Base-by-base conservation (phyloP, 495 filamentous ascomycete genomes). In the Penicillium fimorum region DNA sequence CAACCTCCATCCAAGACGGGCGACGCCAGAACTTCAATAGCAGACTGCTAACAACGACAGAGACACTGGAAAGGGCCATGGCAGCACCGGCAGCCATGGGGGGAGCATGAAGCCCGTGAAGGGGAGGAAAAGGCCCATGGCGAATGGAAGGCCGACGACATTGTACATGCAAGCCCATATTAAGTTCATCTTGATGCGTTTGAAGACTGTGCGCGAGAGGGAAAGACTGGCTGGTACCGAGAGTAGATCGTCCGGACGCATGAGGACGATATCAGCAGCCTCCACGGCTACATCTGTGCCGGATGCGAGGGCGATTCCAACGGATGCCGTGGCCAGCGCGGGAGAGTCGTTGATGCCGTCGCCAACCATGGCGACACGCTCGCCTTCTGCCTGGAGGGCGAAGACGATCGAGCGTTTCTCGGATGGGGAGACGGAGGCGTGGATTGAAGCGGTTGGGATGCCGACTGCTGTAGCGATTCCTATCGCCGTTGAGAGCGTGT, bases 311-410 rank as follows among this genome's bases (percentile, higher is more conserved):
- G 92, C 91, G 63, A 99, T 96, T 55, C 94, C 94, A 42, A 97
- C 85, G 56, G 92, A 83, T 29, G 94, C 92, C 2, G 91, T 96
- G 15, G 93, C 94, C 2, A 99, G 82, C 2, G 94, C 94, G 1
- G 94, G 94, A 0, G 93, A 97, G 77, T 99, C 94, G 70, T 99
- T 99, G 80, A 99, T 97, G 37, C 94, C 94, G 67, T 99, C 94
- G 50, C 94, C 94, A 22, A 97, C 94, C 94, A 99, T 97, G 61
- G 91, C 94, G 22, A 99, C 89, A 49, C 86, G 77, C 43, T 87
- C 81, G 56, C 91, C 91, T 3, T 70, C 59, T 0, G 76, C 77
- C 72, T 97, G 89, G 35, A 97, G 80, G 43, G 84, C 70, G 17
- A 83, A 81, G 69, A 99, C 83, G 64, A 97, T 95, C 25, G 77